Evolutionary conservation across 1,284 basidiomycete species (phyloP).

Genomic region (Cutaneotrichosporon sp.): DNA sequence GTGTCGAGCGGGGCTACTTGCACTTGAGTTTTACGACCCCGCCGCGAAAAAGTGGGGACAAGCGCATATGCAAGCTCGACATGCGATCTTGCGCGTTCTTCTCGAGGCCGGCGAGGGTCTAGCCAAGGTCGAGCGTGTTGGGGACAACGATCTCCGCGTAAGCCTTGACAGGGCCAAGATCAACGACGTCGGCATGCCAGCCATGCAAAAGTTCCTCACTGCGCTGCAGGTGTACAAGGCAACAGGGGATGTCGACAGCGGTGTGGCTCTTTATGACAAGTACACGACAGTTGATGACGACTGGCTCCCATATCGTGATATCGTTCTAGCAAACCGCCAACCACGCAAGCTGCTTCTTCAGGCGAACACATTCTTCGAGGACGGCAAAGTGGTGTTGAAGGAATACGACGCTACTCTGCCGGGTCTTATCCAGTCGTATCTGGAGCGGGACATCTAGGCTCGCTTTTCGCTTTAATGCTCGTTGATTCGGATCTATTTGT

Average conservation of each 20-base stretch:
- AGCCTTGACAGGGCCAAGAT: constrained; percentile 15
- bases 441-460: constrained; percentile 14
- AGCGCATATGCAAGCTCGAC: constrained; percentile 69
- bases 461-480: no score
- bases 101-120: constrained; percentile 15
- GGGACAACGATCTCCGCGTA: constrained; percentile 15
- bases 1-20: constrained; percentile 73
- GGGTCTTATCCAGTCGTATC: constrained; percentile 15
- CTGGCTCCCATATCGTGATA: constrained; percentile 15
- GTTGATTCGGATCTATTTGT: no score
- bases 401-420: constrained; percentile 15
- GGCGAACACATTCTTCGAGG: constrained; percentile 17
- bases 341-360: constrained; percentile 20
- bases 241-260: constrained; percentile 13
- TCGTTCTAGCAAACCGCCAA: constrained; percentile 14
- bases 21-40: constrained; percentile 76
- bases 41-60: constrained; percentile 73
- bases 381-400: constrained; percentile 13
- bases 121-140: constrained; percentile 6
- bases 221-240: constrained; percentile 20
- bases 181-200: constrained; percentile 7
- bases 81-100: constrained; percentile 16
- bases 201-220: constrained; percentile 17
- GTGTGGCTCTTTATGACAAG: constrained; percentile 10
- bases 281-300: constrained; percentile 11